A percentile compares a stretch with the other conserved stretches of the same genome.
phyloP scores from a whole-genome alignment of 352 stramenopile genomes.

The Pseudoperonospora humuli region DNA sequence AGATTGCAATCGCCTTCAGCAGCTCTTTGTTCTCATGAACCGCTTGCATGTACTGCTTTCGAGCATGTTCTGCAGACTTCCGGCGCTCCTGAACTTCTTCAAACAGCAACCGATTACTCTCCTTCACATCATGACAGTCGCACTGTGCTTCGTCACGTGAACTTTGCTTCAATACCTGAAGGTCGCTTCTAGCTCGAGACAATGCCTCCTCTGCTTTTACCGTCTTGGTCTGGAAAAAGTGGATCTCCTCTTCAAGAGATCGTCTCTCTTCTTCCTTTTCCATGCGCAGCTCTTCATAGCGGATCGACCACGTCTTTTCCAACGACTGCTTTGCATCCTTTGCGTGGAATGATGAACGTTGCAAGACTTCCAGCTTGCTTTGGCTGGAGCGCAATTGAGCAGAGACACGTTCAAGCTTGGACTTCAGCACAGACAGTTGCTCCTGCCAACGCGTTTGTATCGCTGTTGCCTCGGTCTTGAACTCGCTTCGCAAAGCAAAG shows the following conservation, averaged over 20 bases:
- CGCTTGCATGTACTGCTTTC: constrained; percentile 48
- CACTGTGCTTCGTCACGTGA: constrained; percentile 15
- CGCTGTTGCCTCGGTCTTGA: constrained; percentile 29
- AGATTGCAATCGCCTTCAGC: constrained; percentile 49
- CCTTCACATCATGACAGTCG: constrained; percentile 41
- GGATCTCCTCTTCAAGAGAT: constrained; percentile 39
- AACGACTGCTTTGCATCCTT: constrained; percentile 37
- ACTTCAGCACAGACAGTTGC: constrained; percentile 25
- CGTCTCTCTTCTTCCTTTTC: constrained; percentile 36
- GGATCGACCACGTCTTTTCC: constrained; percentile 33
- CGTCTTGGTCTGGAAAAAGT: constrained; percentile 26
- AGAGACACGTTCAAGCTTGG: constrained; percentile 36
- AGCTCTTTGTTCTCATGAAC: constrained; percentile 64
- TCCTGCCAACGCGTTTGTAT: constrained; percentile 44
- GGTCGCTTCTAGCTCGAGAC: constrained; percentile 21
- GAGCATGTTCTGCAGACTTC: constrained; percentile 38
- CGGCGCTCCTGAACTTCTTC: constrained; percentile 52
- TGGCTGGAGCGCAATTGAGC: constrained; percentile 40
- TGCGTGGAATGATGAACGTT: constrained; percentile 34
- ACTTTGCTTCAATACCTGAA: constrained; percentile 22
- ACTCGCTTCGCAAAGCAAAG: constrained; percentile 31
- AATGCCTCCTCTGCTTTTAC: constrained; percentile 30
- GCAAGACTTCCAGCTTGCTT: constrained; percentile 36
- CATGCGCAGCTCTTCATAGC: constrained; percentile 36
- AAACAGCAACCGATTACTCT: constrained; percentile 59